These are phyloP conservation scores for Russula sp. DNA, from an alignment of 768 basidiomycete species.

Conservation along the genomic window DNA sequence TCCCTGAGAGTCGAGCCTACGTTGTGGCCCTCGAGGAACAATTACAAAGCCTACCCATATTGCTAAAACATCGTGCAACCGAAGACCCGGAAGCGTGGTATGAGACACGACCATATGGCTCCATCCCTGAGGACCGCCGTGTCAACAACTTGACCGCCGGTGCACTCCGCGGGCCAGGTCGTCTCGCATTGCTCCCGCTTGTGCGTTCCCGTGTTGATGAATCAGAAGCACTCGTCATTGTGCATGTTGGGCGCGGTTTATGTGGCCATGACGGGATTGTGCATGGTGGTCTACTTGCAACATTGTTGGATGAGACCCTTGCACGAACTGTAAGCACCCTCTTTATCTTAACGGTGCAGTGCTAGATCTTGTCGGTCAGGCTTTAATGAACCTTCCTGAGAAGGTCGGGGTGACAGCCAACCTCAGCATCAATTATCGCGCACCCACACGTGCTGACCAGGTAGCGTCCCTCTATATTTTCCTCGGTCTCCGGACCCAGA, in stretches of 20 bases:
- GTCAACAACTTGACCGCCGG: conserved; percentile 85
- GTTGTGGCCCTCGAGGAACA: conserved; percentile 60
- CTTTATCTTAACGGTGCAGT: background rate
- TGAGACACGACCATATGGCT: conserved; percentile 69
- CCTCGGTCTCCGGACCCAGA: background rate
- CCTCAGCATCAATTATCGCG: conserved; percentile 74
- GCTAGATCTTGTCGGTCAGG: conserved; percentile 44
- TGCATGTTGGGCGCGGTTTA: conserved; percentile 82
- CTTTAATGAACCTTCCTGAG: conserved; percentile 79
- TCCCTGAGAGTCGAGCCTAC: conserved; percentile 59
- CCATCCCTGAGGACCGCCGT: conserved; percentile 65
- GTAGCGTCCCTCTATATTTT: conserved; percentile 37
- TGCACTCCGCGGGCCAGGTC: conserved; percentile 82
- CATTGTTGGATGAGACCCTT: conserved; percentile 81
- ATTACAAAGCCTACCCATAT: conserved; percentile 55
- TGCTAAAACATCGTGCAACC: conserved; percentile 49
- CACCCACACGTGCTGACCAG: conserved; percentile 88
- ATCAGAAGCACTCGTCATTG: conserved; percentile 60
- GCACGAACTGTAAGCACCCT: conserved; percentile 64
- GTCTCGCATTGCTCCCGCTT: conserved; percentile 75
- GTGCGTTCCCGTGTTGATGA: conserved; percentile 75
- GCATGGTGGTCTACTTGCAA: conserved; percentile 90
- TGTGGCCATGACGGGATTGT: conserved; percentile 95
- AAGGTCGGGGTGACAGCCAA: conserved; percentile 92
- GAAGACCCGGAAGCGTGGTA: conserved; percentile 64